Evolutionary conservation across 805 yeast genomes (phyloP).

Genomic region (Lachancea mirantina): DNA sequence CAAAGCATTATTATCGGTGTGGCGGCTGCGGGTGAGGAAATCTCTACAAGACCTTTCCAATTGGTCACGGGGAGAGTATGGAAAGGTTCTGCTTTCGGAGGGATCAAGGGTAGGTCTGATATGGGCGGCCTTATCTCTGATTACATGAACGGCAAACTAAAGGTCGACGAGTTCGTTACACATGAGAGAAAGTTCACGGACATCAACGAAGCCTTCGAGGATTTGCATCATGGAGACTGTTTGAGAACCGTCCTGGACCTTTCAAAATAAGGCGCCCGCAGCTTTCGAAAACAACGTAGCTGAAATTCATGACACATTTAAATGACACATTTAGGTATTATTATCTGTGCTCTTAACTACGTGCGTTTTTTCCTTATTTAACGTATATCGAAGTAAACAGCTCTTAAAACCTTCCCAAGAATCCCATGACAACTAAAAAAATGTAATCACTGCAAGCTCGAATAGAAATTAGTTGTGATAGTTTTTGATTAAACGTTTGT

Average conservation of each 20-base stretch:
- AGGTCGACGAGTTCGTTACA: constrained; percentile 93
- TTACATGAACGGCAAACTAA: constrained; percentile 71
- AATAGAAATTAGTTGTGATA: constrained; percentile 1
- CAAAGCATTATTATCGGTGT: constrained; percentile 92
- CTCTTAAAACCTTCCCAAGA: too few species aligned
- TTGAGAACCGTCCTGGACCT: constrained; percentile 80
- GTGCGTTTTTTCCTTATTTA: too few species aligned
- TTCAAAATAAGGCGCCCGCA: constrained; percentile 18
- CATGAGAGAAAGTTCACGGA: constrained; percentile 72
- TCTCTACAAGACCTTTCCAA: constrained; percentile 96
- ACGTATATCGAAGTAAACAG: too few species aligned
- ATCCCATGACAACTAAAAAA: too few species aligned
- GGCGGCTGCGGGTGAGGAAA: constrained; percentile 97
- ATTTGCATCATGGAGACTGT: constrained; percentile 90
- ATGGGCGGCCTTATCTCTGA: constrained; percentile 85
- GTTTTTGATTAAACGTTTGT: too few species aligned
- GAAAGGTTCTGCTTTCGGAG: constrained; percentile 99
- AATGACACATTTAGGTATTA: too few species aligned
- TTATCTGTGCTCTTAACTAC: too few species aligned
- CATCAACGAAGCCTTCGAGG: constrained; percentile 87
- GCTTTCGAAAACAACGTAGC: constrained; percentile 1
- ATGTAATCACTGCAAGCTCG: constrained; percentile 5
- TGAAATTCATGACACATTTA: too few species aligned
- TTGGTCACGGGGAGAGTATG: constrained; percentile 98
- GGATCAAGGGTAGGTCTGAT: constrained; percentile 95